These are phyloP conservation scores for Saccharomycopsis fibuligera DNA, from an alignment of 805 yeast species.

Conservation along the genomic window DNA sequence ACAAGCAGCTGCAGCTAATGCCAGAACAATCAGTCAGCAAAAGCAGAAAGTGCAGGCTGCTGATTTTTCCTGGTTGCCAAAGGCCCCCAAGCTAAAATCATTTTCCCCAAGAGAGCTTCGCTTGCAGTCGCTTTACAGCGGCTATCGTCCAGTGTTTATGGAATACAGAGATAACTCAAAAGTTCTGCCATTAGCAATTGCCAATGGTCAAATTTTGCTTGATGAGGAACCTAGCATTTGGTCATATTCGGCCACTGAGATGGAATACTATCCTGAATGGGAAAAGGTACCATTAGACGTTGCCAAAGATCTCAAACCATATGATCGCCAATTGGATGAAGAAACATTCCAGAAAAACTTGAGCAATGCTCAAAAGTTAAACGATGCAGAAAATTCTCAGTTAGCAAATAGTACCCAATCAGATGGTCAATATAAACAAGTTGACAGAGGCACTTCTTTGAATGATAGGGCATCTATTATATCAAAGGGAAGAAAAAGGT, in stretches of 20 bases:
- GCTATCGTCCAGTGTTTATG: constrained; percentile 20
- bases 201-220: not conserved
- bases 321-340: constrained; percentile 1
- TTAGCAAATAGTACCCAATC: no score
- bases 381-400: not conserved
- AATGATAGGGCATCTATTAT: not conserved
- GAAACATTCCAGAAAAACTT: not conserved
- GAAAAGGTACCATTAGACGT: constrained; percentile 18
- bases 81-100: constrained; percentile 19
- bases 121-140: constrained; percentile 16
- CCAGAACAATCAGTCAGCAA: not conserved
- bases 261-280: constrained; percentile 20
- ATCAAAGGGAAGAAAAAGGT: constrained; percentile 16
- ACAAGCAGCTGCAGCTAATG: not conserved
- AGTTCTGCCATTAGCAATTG: not conserved
- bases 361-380: no score
- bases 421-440: not conserved
- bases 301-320: constrained; percentile 11
- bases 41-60: not conserved
- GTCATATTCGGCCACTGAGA: constrained; percentile 20
- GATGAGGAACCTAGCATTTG: constrained; percentile 13
- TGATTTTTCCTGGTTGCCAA: constrained; percentile 19
- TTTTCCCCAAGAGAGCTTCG: constrained; percentile 13
- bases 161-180: not conserved
- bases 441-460: not conserved